Evolutionary conservation across 768 basidiomycete genomes (phyloP).

Genomic region (Cystobasidiopsis lactophilus): DNA sequence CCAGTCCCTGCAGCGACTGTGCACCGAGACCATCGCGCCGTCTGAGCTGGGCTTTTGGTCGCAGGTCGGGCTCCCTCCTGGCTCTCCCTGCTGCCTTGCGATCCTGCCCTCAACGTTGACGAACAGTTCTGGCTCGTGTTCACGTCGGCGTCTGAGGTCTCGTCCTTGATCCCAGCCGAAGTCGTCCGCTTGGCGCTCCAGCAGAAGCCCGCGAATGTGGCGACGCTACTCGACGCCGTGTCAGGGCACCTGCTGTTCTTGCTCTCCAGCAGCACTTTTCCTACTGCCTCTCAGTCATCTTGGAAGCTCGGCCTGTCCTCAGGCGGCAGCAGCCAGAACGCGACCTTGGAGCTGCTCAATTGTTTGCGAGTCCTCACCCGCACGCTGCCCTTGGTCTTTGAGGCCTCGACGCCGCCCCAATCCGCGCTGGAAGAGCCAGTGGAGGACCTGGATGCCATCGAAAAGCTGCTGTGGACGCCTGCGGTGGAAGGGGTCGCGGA

Average conservation of each 20-base stretch:
- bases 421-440: not conserved
- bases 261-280: conserved; percentile 59
- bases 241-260: conserved; percentile 48
- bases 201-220: conserved; percentile 66
- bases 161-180: conserved; percentile 4
- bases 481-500: conserved; percentile 3
- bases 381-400: conserved; percentile 73
- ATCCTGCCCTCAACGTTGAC: conserved; percentile 9
- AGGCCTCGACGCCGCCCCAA: conserved; percentile 28
- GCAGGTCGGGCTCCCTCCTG: not conserved
- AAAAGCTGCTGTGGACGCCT: conserved; percentile 60
- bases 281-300: conserved; percentile 32
- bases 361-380: conserved; percentile 76
- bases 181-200: conserved; percentile 48
- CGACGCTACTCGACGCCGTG: conserved; percentile 53
- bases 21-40: not conserved
- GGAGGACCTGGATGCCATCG: conserved; percentile 43
- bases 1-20: not conserved
- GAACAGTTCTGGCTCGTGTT: conserved; percentile 1
- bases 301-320: conserved; percentile 34
- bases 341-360: conserved; percentile 62
- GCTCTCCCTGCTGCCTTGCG: not conserved
- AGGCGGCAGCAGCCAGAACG: conserved; percentile 39
- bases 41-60: not conserved
- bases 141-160: conserved; percentile 3